These are phyloP conservation scores for Cyberlindnera sargentensis DNA, from an alignment of 805 yeast species.

Conservation along the genomic window DNA sequence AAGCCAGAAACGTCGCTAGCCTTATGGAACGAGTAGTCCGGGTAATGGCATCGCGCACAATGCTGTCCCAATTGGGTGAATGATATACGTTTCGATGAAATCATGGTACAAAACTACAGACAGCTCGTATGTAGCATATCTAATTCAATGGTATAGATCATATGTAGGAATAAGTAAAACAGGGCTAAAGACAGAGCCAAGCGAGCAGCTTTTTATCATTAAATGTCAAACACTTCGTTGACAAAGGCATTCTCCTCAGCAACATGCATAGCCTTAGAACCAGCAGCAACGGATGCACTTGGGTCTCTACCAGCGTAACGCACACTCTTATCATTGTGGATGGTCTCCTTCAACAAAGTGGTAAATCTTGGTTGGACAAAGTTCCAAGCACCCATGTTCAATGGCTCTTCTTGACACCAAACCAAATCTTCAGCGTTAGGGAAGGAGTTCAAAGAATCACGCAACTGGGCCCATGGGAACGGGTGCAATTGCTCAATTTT, in stretches of 20 bases:
- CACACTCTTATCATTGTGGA: slow-evolving; percentile 47
- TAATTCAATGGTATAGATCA: not conserved
- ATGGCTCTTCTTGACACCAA: slow-evolving; percentile 98
- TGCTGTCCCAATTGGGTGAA: not conserved
- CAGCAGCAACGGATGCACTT: slow-evolving; percentile 97
- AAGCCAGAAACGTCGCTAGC: not conserved
- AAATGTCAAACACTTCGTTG: slow-evolving; percentile 54
- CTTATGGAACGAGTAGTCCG: not conserved
- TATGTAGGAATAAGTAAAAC: not conserved
- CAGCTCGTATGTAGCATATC: not conserved
- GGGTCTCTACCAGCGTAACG: slow-evolving; percentile 98
- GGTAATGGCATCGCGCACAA: not conserved
- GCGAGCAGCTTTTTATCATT: not conserved
- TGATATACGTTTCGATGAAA: too few relatives aligned
- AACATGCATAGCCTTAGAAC: slow-evolving; percentile 79
- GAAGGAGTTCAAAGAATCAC: slow-evolving; percentile 74
- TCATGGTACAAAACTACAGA: not conserved
- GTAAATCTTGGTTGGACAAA: slow-evolving; percentile 77
- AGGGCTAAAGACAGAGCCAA: not conserved
- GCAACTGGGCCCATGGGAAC: slow-evolving; percentile 94
- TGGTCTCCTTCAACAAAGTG: slow-evolving; percentile 70
- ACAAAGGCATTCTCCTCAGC: slow-evolving; percentile 88
- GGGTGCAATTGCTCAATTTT: slow-evolving; percentile 95
- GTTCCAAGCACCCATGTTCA: slow-evolving; percentile 91
- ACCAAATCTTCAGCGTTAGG: slow-evolving; percentile 83